Percentiles rank a stretch among this genome's conserved stretches.
Evolutionary conservation across 2,329 filamentous ascomycete species (phyloP).

Genomic region (Diaporthe aspalathi): DNA sequence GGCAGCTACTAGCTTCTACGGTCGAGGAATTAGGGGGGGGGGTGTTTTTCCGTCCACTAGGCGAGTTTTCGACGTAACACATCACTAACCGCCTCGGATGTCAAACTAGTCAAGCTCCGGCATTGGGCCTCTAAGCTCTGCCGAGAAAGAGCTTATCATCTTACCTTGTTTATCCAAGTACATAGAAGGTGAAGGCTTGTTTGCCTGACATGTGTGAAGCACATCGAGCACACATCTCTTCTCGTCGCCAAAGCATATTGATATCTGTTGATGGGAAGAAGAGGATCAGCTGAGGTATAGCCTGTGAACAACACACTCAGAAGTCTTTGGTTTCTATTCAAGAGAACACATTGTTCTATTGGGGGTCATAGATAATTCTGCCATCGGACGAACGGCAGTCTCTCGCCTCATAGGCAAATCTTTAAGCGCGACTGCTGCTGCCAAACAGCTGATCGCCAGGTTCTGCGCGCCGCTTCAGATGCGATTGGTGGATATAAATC

Average conservation of each 20-base stretch:
- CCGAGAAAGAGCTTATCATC: slow-evolving; percentile 19
- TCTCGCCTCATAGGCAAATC: background rate
- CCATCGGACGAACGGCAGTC: slow-evolving; percentile 17
- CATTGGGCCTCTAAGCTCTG: slow-evolving; percentile 5
- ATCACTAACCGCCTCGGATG: background rate
- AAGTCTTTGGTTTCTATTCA: no score
- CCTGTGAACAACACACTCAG: no score
- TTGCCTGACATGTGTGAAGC: background rate
- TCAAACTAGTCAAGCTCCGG: slow-evolving; percentile 12
- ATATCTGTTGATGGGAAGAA: background rate
- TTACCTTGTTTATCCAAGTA: background rate
- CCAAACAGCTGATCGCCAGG: background rate
- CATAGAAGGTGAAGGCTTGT: background rate
- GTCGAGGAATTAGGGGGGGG: background rate
- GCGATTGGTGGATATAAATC: slow-evolving; percentile 21
- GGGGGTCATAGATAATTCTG: no score
- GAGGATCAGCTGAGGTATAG: background rate
- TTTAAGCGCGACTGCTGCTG: background rate
- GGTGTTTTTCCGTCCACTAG: slow-evolving; percentile 7
- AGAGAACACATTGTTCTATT: no score
- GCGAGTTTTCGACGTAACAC: background rate
- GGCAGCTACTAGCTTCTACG: slow-evolving; percentile 5
- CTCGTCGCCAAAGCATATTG: background rate
- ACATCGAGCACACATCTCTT: background rate
- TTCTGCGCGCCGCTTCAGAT: background rate